A percentile compares a stretch with the other conserved stretches of the same genome.
phyloP scores from a whole-genome alignment of 2,329 filamentous ascomycete species.

The Cytospora schulzeri region DNA sequence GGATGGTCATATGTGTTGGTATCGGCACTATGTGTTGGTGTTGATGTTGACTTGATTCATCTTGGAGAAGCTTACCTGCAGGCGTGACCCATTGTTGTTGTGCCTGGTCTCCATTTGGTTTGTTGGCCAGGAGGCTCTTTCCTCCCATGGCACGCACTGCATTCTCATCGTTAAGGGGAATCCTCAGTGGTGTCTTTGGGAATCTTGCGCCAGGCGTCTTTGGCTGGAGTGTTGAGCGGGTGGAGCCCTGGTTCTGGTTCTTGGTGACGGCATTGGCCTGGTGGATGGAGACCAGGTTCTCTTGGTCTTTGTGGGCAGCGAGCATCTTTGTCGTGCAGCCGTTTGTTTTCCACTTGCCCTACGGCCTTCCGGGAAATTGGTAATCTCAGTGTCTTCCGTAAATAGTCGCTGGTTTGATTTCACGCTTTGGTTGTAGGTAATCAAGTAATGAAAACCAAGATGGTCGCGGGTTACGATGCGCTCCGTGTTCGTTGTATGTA shows the following conservation, averaged over 20 bases:
- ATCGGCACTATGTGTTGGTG: too few relatives aligned
- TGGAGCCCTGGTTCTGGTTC: slow-evolving; percentile 44
- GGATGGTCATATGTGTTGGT: too few relatives aligned
- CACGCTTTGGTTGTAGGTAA: slow-evolving; percentile 19
- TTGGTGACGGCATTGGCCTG: slow-evolving; percentile 73
- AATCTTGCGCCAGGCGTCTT: slow-evolving; percentile 79
- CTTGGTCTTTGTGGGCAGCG: slow-evolving; percentile 75
- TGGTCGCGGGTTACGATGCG: slow-evolving; percentile 13
- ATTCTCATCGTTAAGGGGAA: slow-evolving; percentile 85
- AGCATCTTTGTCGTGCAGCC: slow-evolving; percentile 59
- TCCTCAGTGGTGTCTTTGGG: slow-evolving; percentile 81
- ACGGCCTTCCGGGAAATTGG: slow-evolving; percentile 19
- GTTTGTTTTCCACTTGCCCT: not conserved
- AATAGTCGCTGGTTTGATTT: slow-evolving; percentile 25
- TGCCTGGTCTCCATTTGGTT: slow-evolving; percentile 21
- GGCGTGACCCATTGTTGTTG: slow-evolving; percentile 62
- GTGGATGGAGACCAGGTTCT: slow-evolving; percentile 79
- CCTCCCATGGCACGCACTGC: slow-evolving; percentile 54
- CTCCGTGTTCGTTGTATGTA: slow-evolving; percentile 4
- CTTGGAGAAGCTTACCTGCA: slow-evolving; percentile 60
- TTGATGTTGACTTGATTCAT: not conserved
- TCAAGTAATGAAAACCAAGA: slow-evolving; percentile 4
- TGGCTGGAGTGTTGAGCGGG: slow-evolving; percentile 51
- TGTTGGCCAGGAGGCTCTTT: slow-evolving; percentile 54
- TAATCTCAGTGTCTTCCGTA: slow-evolving; percentile 25